Conservation (phyloP, 139 green algal species). For the Deuterostichococcus epilithicus region DNA sequence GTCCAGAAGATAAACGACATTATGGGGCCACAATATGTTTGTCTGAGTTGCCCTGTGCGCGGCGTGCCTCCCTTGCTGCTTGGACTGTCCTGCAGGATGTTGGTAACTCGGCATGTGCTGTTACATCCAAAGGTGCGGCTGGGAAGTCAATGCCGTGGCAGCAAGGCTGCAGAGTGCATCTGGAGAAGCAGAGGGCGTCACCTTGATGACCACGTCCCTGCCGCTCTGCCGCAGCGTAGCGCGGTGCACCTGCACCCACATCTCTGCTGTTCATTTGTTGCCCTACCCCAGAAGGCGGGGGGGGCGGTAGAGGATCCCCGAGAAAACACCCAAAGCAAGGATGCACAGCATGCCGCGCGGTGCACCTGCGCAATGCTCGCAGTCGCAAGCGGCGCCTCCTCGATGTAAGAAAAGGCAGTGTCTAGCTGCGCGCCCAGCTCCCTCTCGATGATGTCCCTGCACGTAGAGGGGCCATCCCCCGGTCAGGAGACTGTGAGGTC, state of each 20-base stretch:
- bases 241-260: constrained; percentile 70
- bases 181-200: background rate
- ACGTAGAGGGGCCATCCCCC: no score
- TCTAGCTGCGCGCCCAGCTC: constrained; percentile 69
- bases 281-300: no score
- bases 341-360: background rate
- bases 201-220: constrained; percentile 85
- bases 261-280: no score
- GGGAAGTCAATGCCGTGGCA: no score
- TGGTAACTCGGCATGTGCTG: constrained; percentile 8
- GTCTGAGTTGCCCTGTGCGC: no score
- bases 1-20: constrained; percentile 11
- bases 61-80: background rate
- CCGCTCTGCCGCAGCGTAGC: constrained; percentile 70
- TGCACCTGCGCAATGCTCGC: constrained; percentile 84
- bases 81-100: background rate
- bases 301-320: no score
- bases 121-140: no score
- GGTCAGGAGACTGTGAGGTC: no score
- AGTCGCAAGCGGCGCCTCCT: constrained; percentile 77
- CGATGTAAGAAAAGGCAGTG: constrained; percentile 79
- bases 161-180: background rate
- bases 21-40: no score
- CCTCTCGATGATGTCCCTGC: constrained; percentile 33
- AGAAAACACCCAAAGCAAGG: no score